Percentiles rank a stretch among this genome's conserved stretches.
Conservation (phyloP, 768 basidiomycete genomes). For the Zangia roseola region DNA sequence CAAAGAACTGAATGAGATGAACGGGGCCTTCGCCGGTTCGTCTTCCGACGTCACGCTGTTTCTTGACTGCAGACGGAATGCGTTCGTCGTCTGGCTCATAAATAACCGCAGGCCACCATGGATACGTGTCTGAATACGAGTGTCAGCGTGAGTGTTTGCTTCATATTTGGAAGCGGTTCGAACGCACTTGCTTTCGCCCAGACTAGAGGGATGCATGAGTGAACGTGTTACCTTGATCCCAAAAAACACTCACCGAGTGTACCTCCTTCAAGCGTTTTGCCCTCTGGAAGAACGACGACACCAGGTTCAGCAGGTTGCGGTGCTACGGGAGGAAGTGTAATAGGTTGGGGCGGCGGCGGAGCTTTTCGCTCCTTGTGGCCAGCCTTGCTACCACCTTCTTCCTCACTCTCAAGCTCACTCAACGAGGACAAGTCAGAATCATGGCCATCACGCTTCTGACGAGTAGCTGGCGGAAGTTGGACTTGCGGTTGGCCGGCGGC, state of each 20-base stretch:
- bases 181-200: slow-evolving; percentile 78
- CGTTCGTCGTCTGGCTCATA: slow-evolving; percentile 56
- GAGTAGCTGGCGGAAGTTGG: background rate
- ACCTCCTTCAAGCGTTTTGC: slow-evolving; percentile 46
- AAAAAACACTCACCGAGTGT: slow-evolving; percentile 55
- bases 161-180: background rate
- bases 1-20: slow-evolving; percentile 80
- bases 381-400: slow-evolving; percentile 9
- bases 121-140: slow-evolving; percentile 56
- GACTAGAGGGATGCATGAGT: slow-evolving; percentile 41
- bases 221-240: background rate
- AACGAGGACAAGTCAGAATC: slow-evolving; percentile 47
- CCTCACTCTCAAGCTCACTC: slow-evolving; percentile 42
- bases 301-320: slow-evolving; percentile 28
- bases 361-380: slow-evolving; percentile 4
- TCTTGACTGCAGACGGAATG: slow-evolving; percentile 47
- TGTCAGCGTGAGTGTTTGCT: slow-evolving; percentile 7
- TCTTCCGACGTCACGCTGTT: slow-evolving; percentile 28
- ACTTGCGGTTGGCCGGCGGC: slow-evolving; percentile 4
- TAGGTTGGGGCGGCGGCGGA: slow-evolving; percentile 1
- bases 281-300: slow-evolving; percentile 33
- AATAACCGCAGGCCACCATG: slow-evolving; percentile 88
- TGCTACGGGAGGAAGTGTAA: slow-evolving; percentile 6
- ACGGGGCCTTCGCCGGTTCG: slow-evolving; percentile 41
- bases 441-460: slow-evolving; percentile 16